Percentiles rank a stretch among this genome's conserved stretches.
Conservation (phyloP, 2,329 filamentous ascomycete genomes). For the Colletotrichum camelliae region DNA sequence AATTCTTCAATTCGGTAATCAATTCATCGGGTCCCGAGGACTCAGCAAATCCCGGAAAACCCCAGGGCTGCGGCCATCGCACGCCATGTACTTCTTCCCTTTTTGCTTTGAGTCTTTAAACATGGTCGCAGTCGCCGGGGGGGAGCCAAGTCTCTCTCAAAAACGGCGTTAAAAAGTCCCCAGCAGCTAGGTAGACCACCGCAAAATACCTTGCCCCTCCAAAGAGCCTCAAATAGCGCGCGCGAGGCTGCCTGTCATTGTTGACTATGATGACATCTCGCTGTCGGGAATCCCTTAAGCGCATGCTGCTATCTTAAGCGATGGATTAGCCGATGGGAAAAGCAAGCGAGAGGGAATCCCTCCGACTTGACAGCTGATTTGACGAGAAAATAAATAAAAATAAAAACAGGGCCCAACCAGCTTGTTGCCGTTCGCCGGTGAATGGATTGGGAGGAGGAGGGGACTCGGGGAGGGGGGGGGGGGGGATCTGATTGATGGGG, state of each 20-base stretch:
- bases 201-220: too few relatives aligned
- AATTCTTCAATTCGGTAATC: background rate
- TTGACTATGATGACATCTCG: background rate
- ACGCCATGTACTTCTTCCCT: too few relatives aligned
- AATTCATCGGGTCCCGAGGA: background rate
- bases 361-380: background rate
- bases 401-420: background rate
- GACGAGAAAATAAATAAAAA: background rate
- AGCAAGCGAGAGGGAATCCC: background rate
- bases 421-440: too few relatives aligned
- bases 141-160: background rate
- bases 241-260: too few relatives aligned
- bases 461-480: background rate
- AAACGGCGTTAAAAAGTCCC: background rate
- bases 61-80: background rate
- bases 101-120: too few relatives aligned
- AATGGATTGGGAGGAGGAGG: background rate
- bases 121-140: too few relatives aligned
- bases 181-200: background rate
- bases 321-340: constrained; percentile 10
- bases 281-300: background rate
- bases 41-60: background rate
- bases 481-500: background rate
- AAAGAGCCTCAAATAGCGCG: too few relatives aligned
- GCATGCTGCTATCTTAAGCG: constrained; percentile 4